phyloP scores from a whole-genome alignment of 768 basidiomycete species.

The Suillus americanus region DNA sequence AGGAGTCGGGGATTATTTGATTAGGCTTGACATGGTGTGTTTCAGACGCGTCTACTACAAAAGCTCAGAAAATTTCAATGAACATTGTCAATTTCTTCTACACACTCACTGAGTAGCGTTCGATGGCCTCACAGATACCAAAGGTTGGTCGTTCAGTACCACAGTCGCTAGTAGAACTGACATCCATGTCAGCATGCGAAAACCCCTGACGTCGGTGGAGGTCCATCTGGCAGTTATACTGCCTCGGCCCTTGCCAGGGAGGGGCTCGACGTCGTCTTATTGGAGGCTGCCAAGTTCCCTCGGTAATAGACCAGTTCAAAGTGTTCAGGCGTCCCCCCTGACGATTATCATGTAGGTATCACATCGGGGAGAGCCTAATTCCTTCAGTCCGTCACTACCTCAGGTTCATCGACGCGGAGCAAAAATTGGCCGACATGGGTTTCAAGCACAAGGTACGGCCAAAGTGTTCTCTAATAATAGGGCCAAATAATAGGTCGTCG shows the following conservation, averaged over 20 bases:
- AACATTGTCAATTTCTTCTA: not conserved
- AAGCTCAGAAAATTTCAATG: not conserved
- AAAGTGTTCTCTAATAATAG: conserved; percentile 17
- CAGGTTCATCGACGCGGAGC: conserved; percentile 49
- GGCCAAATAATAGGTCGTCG: not conserved
- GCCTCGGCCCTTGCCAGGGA: conserved; percentile 57
- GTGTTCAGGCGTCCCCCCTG: not conserved
- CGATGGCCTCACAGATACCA: conserved; percentile 11
- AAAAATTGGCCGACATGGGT: conserved; percentile 41
- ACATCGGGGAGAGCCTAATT: conserved; percentile 48
- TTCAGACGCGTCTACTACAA: not conserved
- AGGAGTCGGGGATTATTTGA: no score
- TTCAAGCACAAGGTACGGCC: conserved; percentile 47
- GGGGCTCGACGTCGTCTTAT: conserved; percentile 53
- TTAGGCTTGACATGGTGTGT: no score
- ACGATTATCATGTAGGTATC: conserved; percentile 34
- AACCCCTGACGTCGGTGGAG: conserved; percentile 56
- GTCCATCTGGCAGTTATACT: conserved; percentile 58
- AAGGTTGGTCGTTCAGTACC: conserved; percentile 10
- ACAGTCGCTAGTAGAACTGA: not conserved
- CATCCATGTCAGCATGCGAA: conserved; percentile 20
- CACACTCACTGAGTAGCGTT: not conserved
- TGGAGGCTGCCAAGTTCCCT: conserved; percentile 58
- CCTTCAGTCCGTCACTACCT: conserved; percentile 54
- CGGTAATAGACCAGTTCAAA: conserved; percentile 32